Conservation (phyloP, 2,329 filamentous ascomycete species). For the Fonsecaea pugnacius region DNA sequence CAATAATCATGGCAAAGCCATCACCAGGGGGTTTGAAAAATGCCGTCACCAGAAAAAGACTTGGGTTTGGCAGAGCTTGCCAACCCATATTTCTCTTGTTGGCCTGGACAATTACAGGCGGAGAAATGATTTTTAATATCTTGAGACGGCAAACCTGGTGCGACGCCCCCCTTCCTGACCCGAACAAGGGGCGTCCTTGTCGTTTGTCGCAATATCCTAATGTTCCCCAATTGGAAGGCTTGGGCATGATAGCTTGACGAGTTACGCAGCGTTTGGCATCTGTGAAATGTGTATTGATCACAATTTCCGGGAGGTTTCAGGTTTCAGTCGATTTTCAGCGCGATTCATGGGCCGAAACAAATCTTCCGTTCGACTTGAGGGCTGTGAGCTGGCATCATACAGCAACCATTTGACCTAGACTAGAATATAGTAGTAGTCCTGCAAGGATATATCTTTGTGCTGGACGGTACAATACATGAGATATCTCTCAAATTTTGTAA, state of each 20-base stretch:
- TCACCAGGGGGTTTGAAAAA: background rate
- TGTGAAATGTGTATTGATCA: slow-evolving; percentile 27
- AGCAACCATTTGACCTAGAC: slow-evolving; percentile 24
- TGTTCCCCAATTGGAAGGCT: slow-evolving; percentile 6
- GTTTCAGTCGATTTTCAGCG: slow-evolving; percentile 19
- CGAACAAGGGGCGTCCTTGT: background rate
- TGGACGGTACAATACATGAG: background rate
- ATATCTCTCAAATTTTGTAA: background rate
- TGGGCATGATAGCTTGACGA: slow-evolving; percentile 25
- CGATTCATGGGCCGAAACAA: background rate
- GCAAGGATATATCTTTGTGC: slow-evolving; percentile 1
- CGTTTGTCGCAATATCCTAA: slow-evolving; percentile 11
- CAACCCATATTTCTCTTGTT: slow-evolving; percentile 1
- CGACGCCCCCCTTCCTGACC: background rate
- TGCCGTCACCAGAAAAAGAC: background rate
- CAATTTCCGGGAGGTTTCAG: slow-evolving; percentile 7
- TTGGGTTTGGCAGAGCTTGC: background rate
- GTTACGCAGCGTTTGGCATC: slow-evolving; percentile 35
- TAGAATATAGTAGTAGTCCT: slow-evolving; percentile 25
- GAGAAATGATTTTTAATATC: slow-evolving; percentile 9
- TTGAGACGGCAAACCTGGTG: background rate
- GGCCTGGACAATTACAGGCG: background rate
- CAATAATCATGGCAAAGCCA: slow-evolving; percentile 20
- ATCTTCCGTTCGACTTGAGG: background rate
- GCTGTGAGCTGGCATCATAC: slow-evolving; percentile 25